Conservation (phyloP, 306 rosid species). For the Gillenia trifoliata region DNA sequence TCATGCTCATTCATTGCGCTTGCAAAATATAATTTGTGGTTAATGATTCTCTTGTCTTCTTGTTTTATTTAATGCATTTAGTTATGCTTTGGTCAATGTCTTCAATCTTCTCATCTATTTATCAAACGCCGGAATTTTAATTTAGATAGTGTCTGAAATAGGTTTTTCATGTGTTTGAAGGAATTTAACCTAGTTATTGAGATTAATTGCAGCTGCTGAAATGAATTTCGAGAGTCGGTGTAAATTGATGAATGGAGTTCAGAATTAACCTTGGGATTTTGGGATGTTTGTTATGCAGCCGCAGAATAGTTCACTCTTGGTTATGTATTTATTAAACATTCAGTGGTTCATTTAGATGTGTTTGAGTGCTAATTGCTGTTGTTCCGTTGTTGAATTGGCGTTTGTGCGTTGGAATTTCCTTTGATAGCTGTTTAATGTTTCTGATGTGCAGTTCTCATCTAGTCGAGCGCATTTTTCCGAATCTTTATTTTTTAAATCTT, state of each 20-base stretch:
- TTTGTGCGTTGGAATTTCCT: not conserved
- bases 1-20: conserved; percentile 59
- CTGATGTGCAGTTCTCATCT: not conserved
- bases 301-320: not conserved
- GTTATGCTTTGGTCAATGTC: conserved; percentile 40
- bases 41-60: conserved; percentile 25
- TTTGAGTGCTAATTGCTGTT: not conserved
- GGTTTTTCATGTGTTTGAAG: conserved; percentile 12
- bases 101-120: conserved; percentile 3
- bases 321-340: not conserved
- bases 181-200: conserved; percentile 1
- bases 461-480: not conserved
- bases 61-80: conserved; percentile 36
- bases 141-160: not conserved
- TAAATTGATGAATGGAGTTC: conserved; percentile 10
- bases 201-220: conserved; percentile 23
- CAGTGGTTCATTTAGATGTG: not conserved
- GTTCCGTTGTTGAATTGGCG: not conserved
- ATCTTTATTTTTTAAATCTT: not conserved
- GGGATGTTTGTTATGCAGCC: not conserved
- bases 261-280: not conserved
- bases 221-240: conserved; percentile 5
- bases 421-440: not conserved
- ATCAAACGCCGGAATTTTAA: not conserved
- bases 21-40: conserved; percentile 57